phyloP scores from a whole-genome alignment of 1,284 basidiomycete species.

The Sporisorium exsertum region DNA sequence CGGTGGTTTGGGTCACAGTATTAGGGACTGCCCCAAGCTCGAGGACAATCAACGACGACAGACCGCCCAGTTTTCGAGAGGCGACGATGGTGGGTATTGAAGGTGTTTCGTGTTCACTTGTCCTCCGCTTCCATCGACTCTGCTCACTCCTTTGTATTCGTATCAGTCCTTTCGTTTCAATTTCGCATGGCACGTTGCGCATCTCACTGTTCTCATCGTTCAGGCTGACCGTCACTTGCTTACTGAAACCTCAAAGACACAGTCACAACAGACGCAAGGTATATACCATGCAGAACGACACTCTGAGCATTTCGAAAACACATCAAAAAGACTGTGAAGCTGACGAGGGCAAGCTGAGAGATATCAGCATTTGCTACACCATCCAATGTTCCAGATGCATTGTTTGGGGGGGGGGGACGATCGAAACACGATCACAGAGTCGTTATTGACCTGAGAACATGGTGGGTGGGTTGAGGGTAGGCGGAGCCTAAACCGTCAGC shows the following conservation, averaged over 20 bases:
- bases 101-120: no score
- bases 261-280: background rate
- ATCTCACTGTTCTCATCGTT: background rate
- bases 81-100: conserved; percentile 41
- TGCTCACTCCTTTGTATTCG: conserved; percentile 8
- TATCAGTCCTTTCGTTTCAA: conserved; percentile 3
- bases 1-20: conserved; percentile 94
- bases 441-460: conserved; percentile 38
- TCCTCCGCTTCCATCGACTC: background rate
- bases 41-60: conserved; percentile 84
- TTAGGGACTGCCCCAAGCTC: conserved; percentile 94
- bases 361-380: conserved; percentile 3
- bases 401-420: background rate
- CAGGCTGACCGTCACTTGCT: background rate
- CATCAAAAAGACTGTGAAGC: background rate
- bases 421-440: conserved; percentile 17
- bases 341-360: conserved; percentile 9
- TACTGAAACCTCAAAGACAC: background rate
- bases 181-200: background rate
- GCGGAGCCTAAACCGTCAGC: background rate
- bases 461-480: conserved; percentile 5
- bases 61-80: conserved; percentile 44
- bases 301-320: conserved; percentile 27
- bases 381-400: background rate
- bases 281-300: conserved; percentile 47